These are phyloP conservation scores for Conoideocrella luteorostrata DNA, from an alignment of 2,329 filamentous ascomycete genomes.

Conservation along the genomic window DNA sequence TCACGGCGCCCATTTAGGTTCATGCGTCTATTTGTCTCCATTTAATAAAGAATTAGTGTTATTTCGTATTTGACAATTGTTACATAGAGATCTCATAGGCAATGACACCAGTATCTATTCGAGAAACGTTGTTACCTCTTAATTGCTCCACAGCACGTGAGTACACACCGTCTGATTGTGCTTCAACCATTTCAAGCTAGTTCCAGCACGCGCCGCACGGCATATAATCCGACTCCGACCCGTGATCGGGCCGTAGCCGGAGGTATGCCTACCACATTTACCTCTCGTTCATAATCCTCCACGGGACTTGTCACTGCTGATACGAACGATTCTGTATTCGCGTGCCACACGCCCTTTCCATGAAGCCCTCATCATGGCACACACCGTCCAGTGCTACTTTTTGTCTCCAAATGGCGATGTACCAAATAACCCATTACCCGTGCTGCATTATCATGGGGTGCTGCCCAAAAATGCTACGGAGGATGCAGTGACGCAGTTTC, in stretches of 20 bases:
- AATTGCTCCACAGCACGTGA: too few species aligned
- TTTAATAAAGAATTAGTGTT: too few species aligned
- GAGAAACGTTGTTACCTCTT: not conserved
- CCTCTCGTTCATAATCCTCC: too few species aligned
- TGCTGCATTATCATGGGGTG: slow-evolving; percentile 16
- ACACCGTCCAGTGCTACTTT: slow-evolving; percentile 13
- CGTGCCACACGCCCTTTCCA: too few species aligned
- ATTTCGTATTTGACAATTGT: too few species aligned
- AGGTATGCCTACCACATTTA: too few species aligned
- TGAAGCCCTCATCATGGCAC: slow-evolving; percentile 9
- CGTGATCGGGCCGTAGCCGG: slow-evolving; percentile 2
- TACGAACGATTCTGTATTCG: too few species aligned
- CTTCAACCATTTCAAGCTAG: too few species aligned
- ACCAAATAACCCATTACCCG: slow-evolving; percentile 16
- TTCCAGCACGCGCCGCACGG: not conserved
- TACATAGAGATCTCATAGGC: too few species aligned
- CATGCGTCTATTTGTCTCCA: not conserved
- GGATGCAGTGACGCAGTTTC: slow-evolving; percentile 9
- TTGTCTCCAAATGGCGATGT: slow-evolving; percentile 11
- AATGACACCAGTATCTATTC: not conserved
- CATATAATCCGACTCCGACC: not conserved
- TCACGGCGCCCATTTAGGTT: slow-evolving; percentile 2
- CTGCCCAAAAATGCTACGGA: slow-evolving; percentile 12
- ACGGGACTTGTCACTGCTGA: too few species aligned
- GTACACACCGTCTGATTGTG: too few species aligned